Base-by-base conservation (phyloP, 225 moss, liverwort and hornwort genomes). In the Ulota crispa region DNA sequence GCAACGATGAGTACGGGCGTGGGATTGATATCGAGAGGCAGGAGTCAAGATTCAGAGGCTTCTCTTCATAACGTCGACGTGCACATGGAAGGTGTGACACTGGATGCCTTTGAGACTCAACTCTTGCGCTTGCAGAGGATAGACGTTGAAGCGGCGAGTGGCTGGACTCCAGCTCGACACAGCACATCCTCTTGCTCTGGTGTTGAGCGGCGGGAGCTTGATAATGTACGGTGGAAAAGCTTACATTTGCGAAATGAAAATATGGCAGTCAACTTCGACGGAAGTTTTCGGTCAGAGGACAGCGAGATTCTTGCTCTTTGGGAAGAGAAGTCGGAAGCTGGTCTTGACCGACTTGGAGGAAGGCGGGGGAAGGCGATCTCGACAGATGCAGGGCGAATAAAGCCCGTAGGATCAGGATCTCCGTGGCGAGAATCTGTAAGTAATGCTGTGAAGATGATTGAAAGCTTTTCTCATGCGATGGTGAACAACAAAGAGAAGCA, bases 261-360 rank as follows among this genome's bases (percentile, higher is more conserved):
- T 3, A 65, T 32, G 64, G 15, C 20, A 6, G 57, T 19, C 9
- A 67, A 78, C 66, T 73, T 64, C 43, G 80, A 75, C 14, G 31
- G 75, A 41, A 88, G 88, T 71, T 88, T 85, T 59, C 82, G 88
- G 20, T 88, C 88, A 9, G 88, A 88, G 64, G 85, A 88, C 32
- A 85, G 85, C 19, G 88, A 85, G 23, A 82, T 75, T 62, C 75
- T 88, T 7, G 88, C 88, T n/a, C 85, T 88, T 0, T 88, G 88
- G 88, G 85, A 88, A 60, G 88, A 87, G 78, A 84, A 87, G 57
- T 75, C 82, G 69, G 82, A 82, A 69, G 82, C 45, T 20, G 82
- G 76, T 50, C 43, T 82, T 27, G 76, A 76, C 9, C 75, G 82
- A 34, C 76, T 76, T 36, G 82, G 82, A 68, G 76, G 76, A 37